Evolutionary conservation across 164 flowering plant species (phyloP).

Genomic region (Pachysandra terminalis): DNA sequence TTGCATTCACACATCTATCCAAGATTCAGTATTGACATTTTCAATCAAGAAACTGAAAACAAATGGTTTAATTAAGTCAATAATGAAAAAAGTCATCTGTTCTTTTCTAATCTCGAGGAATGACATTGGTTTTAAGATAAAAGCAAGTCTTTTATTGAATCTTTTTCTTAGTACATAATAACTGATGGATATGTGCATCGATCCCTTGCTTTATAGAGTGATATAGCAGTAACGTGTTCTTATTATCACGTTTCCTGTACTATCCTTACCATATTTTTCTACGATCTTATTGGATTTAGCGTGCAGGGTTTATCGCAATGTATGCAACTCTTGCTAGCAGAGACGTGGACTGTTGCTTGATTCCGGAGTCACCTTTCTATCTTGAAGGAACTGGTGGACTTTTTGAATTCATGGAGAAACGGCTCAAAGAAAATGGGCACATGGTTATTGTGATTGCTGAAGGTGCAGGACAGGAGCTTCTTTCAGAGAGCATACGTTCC

Average conservation of each 20-base stretch:
- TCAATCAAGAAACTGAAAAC: too few species aligned
- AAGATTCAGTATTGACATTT: too few species aligned
- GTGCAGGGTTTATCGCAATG: slow-evolving; percentile 97
- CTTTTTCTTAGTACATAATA: background rate
- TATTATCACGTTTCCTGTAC: background rate
- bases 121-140: too few species aligned
- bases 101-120: too few species aligned
- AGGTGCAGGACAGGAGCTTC: slow-evolving; percentile 93
- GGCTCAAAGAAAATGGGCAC: slow-evolving; percentile 87
- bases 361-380: slow-evolving; percentile 93
- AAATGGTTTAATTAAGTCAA: too few species aligned
- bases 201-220: background rate
- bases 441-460: slow-evolving; percentile 95
- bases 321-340: slow-evolving; percentile 96
- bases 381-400: slow-evolving; percentile 97
- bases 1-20: too few species aligned
- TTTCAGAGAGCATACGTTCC: slow-evolving; percentile 44
- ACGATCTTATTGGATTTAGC: background rate
- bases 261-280: background rate
- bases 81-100: too few species aligned
- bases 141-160: too few species aligned
- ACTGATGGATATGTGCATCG: background rate
- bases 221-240: background rate
- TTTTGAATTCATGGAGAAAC: slow-evolving; percentile 66
- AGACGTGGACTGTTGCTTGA: slow-evolving; percentile 98